Evolutionary conservation across 345 rosid species (phyloP), one percentile per base, ranked within the genome.

Genomic region (Syzygium aqueum): DNA sequence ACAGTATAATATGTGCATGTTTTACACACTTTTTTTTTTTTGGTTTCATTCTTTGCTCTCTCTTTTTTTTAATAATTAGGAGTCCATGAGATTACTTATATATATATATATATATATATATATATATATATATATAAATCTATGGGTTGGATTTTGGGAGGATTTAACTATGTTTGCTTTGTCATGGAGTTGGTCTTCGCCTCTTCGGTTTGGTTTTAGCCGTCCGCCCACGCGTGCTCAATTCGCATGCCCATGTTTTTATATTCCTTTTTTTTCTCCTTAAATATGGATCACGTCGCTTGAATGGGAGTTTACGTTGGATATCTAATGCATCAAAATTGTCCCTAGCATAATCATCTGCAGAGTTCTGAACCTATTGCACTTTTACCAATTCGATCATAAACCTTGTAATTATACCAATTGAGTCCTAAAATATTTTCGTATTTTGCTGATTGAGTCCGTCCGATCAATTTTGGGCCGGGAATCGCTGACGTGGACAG

Each of bases 401-500:
- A 1, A 57, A 25, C 0, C 0, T 0, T 57, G 11, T 57, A 57
- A 57, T 25, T 57, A 25, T 57, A 6, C 11, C 6, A 57, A 25
- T 57, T 57, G 6, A 11, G 0, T 57, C 0, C 0, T 4, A 5
- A 23, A 57, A 57, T 0, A 0, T 57, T 25, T 54, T 57, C 25
- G 23, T 3, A 57, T 57, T 57, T 57, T 57, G 27, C 1, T 11
- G 25, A 57, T 0, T 0, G 1, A 9, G 28, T 25, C 14, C 14
- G 4, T 57, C 5, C 25, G 0, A 0, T 11, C 0, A 25, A 57
- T 57, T 23, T 11, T 57, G 3, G 11, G 25, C 6, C 0, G 0
- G 0, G 4, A 25, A 4, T 57, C 7, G 2, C 2, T 10, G 0
- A 57, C 0, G 0, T 56, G 0, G 0, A 56, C 0, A 33, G 0